A percentile compares a stretch with the other conserved stretches of the same genome.
Evolutionary conservation across 768 basidiomycete species (phyloP).

Genomic region (Lyophyllum shimeji): DNA sequence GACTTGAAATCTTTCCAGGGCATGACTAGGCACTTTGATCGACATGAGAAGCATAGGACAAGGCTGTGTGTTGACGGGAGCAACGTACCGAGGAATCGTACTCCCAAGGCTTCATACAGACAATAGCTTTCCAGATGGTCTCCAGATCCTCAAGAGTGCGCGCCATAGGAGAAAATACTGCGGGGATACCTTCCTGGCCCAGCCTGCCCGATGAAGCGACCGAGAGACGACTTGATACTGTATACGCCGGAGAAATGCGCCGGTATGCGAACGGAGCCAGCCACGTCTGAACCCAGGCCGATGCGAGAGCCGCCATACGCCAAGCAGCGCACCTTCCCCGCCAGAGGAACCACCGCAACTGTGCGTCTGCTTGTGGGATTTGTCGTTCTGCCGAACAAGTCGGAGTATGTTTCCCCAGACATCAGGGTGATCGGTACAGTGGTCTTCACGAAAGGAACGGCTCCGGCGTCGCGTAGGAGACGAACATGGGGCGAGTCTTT

Average conservation of each 20-base stretch:
- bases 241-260: conserved; percentile 67
- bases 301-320: conserved; percentile 60
- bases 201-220: conserved; percentile 51
- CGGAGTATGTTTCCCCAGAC: conserved; percentile 56
- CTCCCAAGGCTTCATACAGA: conserved; percentile 63
- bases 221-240: conserved; percentile 51
- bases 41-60: conserved; percentile 7
- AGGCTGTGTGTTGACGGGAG: conserved; percentile 1
- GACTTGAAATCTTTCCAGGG: conserved; percentile 36
- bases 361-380: conserved; percentile 63
- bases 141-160: conserved; percentile 59
- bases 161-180: conserved; percentile 61
- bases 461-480: conserved; percentile 60
- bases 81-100: conserved; percentile 55
- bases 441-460: conserved; percentile 69
- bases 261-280: conserved; percentile 66
- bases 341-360: conserved; percentile 66
- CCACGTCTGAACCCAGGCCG: conserved; percentile 70
- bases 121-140: conserved; percentile 62
- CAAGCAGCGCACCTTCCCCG: conserved; percentile 67
- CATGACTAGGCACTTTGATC: conserved; percentile 35
- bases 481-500: conserved; percentile 50
- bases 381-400: conserved; percentile 57
- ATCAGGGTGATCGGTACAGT: conserved; percentile 58
- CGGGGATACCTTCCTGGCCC: conserved; percentile 59